phyloP scores from a whole-genome alignment of 306 rosid genomes.

The Lithocarpus polystachyus region DNA sequence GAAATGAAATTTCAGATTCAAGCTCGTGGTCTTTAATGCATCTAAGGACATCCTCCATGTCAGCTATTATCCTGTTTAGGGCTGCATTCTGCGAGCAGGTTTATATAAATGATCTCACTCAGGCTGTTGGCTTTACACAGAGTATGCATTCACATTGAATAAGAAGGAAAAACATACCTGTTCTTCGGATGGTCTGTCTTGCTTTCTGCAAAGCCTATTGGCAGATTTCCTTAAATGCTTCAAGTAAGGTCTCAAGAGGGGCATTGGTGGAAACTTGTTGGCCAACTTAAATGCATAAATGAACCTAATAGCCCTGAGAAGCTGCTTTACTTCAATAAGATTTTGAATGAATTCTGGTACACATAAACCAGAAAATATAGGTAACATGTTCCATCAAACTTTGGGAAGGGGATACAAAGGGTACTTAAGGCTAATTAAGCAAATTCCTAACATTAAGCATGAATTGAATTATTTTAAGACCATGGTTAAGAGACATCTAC shows the following conservation, averaged over 20 bases:
- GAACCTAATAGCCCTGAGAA: constrained; percentile 49
- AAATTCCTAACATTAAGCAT: no score
- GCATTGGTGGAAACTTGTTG: not conserved
- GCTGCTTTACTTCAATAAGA: constrained; percentile 12
- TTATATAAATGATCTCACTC: no score
- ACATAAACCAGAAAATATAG: not conserved
- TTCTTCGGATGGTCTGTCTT: constrained; percentile 3
- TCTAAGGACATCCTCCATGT: no score
- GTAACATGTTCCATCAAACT: no score
- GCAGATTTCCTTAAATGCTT: not conserved
- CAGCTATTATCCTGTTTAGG: no score
- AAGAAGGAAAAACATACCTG: constrained; percentile 17
- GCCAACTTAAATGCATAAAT: constrained; percentile 44
- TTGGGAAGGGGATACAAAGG: no score
- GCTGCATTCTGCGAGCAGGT: no score
- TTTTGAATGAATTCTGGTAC: constrained; percentile 38
- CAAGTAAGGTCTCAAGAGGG: constrained; percentile 28
- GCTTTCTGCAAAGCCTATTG: not conserved
- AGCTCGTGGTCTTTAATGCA: no score
- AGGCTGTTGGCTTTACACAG: no score
- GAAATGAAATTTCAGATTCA: not conserved
- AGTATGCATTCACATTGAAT: no score
- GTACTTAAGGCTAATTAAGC: no score
- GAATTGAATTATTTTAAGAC: no score
- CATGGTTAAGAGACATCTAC: not conserved